phyloP scores from a whole-genome alignment of 805 yeast species.

The Isabelozyma pseudorhagii region DNA sequence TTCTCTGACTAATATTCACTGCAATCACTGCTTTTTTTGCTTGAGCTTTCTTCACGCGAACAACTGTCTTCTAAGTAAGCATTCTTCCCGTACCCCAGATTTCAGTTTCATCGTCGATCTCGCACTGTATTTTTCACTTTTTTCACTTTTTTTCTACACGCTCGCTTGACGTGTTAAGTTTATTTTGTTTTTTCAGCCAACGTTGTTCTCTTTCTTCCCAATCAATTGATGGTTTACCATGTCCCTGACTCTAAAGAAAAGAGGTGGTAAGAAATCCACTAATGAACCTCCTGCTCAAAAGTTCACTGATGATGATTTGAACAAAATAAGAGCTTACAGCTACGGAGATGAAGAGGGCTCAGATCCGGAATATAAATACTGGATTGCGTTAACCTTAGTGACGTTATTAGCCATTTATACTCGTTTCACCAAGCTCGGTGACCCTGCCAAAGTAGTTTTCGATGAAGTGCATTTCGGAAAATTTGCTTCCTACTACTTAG shows the following conservation, averaged over 20 bases:
- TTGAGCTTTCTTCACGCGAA: too few species aligned
- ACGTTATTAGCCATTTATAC: slow-evolving; percentile 45
- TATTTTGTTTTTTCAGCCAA: background rate
- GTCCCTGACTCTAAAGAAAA: slow-evolving; percentile 26
- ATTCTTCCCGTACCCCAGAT: too few species aligned
- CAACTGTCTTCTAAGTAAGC: too few species aligned
- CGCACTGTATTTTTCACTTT: background rate
- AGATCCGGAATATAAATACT: slow-evolving; percentile 30
- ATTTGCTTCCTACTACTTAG: slow-evolving; percentile 79
- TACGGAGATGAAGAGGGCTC: slow-evolving; percentile 4
- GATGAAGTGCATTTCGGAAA: slow-evolving; percentile 89
- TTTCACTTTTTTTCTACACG: background rate
- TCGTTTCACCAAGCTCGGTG: slow-evolving; percentile 60
- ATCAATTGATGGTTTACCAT: slow-evolving; percentile 6
- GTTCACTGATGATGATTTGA: background rate
- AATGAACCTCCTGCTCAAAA: slow-evolving; percentile 1
- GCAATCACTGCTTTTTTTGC: too few species aligned
- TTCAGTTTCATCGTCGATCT: too few species aligned
- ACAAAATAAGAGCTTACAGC: slow-evolving; percentile 1
- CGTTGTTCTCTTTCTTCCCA: background rate
- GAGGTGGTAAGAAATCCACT: slow-evolving; percentile 19
- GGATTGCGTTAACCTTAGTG: slow-evolving; percentile 32
- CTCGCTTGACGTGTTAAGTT: background rate
- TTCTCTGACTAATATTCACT: too few species aligned
- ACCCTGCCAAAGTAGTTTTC: slow-evolving; percentile 74